These are phyloP conservation scores for Tirmania nivea DNA, from an alignment of 495 filamentous ascomycete species.

Conservation along the genomic window DNA sequence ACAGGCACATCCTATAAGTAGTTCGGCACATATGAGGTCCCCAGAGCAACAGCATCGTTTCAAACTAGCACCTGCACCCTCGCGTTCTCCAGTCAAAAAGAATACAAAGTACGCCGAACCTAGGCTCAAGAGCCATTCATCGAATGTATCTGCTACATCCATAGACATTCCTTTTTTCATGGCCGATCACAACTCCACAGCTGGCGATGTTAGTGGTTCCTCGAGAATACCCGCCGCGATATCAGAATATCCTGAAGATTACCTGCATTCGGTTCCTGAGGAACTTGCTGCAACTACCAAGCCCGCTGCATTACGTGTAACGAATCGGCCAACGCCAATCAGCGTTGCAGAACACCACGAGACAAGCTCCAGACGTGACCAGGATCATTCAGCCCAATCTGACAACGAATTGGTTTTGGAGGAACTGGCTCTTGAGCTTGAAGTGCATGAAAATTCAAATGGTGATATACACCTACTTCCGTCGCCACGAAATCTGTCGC, in stretches of 20 bases:
- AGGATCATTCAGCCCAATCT: not conserved
- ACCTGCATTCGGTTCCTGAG: not conserved
- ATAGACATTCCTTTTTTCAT: not conserved
- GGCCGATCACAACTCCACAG: not conserved
- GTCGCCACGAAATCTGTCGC: not conserved
- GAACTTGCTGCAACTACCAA: not conserved
- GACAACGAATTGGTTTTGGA: not conserved
- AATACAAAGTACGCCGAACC: too few species aligned
- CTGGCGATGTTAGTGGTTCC: not conserved
- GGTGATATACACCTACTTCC: not conserved
- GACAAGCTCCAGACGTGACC: not conserved
- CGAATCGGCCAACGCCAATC: not conserved
- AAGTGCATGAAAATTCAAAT: not conserved
- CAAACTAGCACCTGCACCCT: too few species aligned
- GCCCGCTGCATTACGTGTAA: not conserved
- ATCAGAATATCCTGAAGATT: not conserved
- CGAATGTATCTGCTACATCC: not conserved
- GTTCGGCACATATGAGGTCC: too few species aligned
- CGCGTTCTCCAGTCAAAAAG: too few species aligned
- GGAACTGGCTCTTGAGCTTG: not conserved
- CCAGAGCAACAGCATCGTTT: too few species aligned
- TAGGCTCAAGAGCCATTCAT: not conserved
- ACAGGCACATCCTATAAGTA: too few species aligned
- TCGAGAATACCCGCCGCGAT: not conserved
- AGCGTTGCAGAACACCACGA: not conserved